Evolutionary conservation across 805 yeast species (phyloP).

Genomic region (Clavispora santaluciae): DNA sequence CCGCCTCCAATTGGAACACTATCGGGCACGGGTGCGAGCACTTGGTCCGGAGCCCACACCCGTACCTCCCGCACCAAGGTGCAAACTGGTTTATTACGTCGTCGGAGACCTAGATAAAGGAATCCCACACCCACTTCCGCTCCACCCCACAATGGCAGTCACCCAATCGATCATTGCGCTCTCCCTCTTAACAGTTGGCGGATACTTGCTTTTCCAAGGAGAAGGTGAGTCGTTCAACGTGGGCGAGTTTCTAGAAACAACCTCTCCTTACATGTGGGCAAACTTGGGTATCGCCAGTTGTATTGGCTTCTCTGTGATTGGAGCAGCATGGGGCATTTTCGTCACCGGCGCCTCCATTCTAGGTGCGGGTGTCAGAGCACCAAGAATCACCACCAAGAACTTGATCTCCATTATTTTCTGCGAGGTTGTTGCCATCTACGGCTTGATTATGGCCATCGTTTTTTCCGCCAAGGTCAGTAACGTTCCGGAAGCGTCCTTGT

Average conservation of each 20-base stretch:
- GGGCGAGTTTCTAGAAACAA: slow-evolving; percentile 76
- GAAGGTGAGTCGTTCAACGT: slow-evolving; percentile 89
- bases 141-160: slow-evolving; percentile 13
- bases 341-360: slow-evolving; percentile 90
- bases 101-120: slow-evolving; percentile 8
- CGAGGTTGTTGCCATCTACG: slow-evolving; percentile 98
- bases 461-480: slow-evolving; percentile 81
- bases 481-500: slow-evolving; percentile 59
- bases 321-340: slow-evolving; percentile 99
- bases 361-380: slow-evolving; percentile 98
- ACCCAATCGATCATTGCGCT: slow-evolving; percentile 25
- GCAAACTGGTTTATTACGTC: not conserved
- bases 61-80: slow-evolving; percentile 7
- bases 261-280: slow-evolving; percentile 98
- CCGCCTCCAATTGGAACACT: no score
- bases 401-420: slow-evolving; percentile 95
- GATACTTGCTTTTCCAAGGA: slow-evolving; percentile 78
- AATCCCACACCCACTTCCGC: not conserved
- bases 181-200: slow-evolving; percentile 39
- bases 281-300: slow-evolving; percentile 82
- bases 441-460: slow-evolving; percentile 95
- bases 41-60: no score
- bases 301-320: slow-evolving; percentile 90
- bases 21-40: no score
- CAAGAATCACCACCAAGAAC: slow-evolving; percentile 95